These are phyloP conservation scores for Lasiodiplodia hormozganensis DNA, from an alignment of 2,329 filamentous ascomycete species.

Conservation along the genomic window DNA sequence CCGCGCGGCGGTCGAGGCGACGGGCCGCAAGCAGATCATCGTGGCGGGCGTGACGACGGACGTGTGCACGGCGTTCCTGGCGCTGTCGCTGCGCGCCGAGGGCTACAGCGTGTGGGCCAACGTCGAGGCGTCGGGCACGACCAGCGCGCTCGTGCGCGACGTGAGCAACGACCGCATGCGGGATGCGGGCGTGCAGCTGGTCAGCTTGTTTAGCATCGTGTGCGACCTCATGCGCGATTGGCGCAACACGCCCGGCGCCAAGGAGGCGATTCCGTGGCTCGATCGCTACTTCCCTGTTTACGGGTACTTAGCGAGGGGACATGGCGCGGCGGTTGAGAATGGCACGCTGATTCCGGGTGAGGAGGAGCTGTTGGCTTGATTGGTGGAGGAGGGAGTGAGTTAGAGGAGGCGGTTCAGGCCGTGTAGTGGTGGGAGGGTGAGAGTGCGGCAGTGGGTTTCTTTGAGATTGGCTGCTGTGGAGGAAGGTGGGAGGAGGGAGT, in stretches of 20 bases:
- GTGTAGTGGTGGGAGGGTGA: background rate
- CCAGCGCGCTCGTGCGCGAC: slow-evolving; percentile 65
- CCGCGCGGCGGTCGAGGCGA: slow-evolving; percentile 67
- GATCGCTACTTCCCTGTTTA: slow-evolving; percentile 71
- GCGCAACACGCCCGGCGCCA: slow-evolving; percentile 60
- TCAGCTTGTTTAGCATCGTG: slow-evolving; percentile 68
- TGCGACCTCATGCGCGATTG: slow-evolving; percentile 76
- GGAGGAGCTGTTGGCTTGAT: slow-evolving; percentile 35
- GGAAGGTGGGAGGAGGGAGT: background rate
- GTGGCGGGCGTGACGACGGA: slow-evolving; percentile 76
- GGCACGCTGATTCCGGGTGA: slow-evolving; percentile 67
- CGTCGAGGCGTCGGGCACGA: slow-evolving; percentile 73
- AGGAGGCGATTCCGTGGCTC: slow-evolving; percentile 67
- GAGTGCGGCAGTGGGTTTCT: background rate
- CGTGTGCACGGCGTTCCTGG: slow-evolving; percentile 73
- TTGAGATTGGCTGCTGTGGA: background rate
- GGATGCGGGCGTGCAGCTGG: slow-evolving; percentile 68
- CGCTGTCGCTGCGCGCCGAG: slow-evolving; percentile 72
- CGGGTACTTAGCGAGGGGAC: slow-evolving; percentile 67
- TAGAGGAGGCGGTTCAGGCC: too few species aligned
- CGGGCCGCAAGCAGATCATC: slow-evolving; percentile 73
- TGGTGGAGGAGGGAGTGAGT: background rate
- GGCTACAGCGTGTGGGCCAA: slow-evolving; percentile 79
- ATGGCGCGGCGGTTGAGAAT: slow-evolving; percentile 66
- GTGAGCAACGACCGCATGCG: slow-evolving; percentile 73